Conservation (phyloP, 2,329 filamentous ascomycete species). For the Cercospora sp. region DNA sequence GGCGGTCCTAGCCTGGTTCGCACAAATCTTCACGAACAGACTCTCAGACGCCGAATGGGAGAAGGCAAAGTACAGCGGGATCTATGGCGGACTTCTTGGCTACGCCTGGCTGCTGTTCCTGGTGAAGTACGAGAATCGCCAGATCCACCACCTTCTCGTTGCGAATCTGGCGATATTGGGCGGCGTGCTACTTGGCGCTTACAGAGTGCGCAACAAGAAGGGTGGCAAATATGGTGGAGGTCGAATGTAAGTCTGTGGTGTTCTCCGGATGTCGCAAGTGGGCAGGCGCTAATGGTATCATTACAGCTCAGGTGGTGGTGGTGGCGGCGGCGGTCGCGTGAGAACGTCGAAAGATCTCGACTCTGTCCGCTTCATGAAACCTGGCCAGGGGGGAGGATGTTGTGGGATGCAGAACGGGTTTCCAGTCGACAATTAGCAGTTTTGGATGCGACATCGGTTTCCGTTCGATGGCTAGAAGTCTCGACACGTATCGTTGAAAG, state of each 20-base stretch:
- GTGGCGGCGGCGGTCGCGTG: slow-evolving; percentile 6
- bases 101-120: slow-evolving; percentile 26
- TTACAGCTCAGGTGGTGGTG: not conserved
- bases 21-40: slow-evolving; percentile 19
- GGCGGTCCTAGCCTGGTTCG: slow-evolving; percentile 23
- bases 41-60: slow-evolving; percentile 15
- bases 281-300: not conserved
- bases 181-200: slow-evolving; percentile 19
- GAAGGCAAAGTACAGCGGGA: slow-evolving; percentile 13
- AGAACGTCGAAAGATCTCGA: slow-evolving; percentile 12
- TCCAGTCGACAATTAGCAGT: slow-evolving; percentile 8
- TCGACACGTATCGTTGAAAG: not conserved
- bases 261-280: not conserved
- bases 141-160: slow-evolving; percentile 23
- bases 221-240: not conserved
- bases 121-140: slow-evolving; percentile 14
- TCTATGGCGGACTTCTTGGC: slow-evolving; percentile 19
- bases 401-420: slow-evolving; percentile 18
- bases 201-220: slow-evolving; percentile 14
- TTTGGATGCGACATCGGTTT: slow-evolving; percentile 4
- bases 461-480: slow-evolving; percentile 3
- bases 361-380: slow-evolving; percentile 11
- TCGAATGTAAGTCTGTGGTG: slow-evolving; percentile 15
- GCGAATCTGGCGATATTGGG: slow-evolving; percentile 23
- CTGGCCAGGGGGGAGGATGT: slow-evolving; percentile 7